Base-by-base conservation (phyloP, 805 yeast species). In the Sungouiozyma intestinalis region DNA sequence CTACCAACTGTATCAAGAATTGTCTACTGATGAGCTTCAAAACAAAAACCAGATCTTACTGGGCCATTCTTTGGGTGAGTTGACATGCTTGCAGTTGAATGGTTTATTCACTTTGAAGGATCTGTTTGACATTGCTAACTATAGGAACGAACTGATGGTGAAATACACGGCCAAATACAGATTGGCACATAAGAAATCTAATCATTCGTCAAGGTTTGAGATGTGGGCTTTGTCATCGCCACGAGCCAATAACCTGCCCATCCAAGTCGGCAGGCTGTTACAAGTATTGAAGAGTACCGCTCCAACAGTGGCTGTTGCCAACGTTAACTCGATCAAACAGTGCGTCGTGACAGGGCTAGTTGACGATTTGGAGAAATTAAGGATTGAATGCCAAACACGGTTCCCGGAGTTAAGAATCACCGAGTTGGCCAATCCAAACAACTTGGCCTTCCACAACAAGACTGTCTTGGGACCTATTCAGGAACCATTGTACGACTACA, bases 21-120 rank as follows among this genome's bases (percentile, higher is more conserved):
- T 43, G 35, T 40, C 44, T 24, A 37, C 13, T 36, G 31, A 41
- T 36, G 36, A 39, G 38, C 15, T 29, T 19, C 18, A 20, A 31
- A 16, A 33, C 35, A 16, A 19, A 16, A n/a, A 29, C 6, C 15
- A 16, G 40, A 6, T 50, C 31, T 45, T 58, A n/a, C 40, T 60
- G 39, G 66, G 64, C 1, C 66, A 62, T 40, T 62, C 66, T 9
- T 42, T 62, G 31, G 66, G 66, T 15, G 66, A 62, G 43, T 40
- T 62, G 34, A 53, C 58, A 13, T 57, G 62, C 43, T 37, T 62
- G 29, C 48, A 54, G 39, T 50, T 56, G 3, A 58, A 60, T 35
- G 40, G 44, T 16, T 41, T 61, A 15, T 59, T 58, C 33, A 39
- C 50, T 1, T 34, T 59, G 13, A 49, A 52, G 11, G 62, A 59